Conservation (phyloP, 169 alveolate genomes). For the Eimeria sp. region DNA sequence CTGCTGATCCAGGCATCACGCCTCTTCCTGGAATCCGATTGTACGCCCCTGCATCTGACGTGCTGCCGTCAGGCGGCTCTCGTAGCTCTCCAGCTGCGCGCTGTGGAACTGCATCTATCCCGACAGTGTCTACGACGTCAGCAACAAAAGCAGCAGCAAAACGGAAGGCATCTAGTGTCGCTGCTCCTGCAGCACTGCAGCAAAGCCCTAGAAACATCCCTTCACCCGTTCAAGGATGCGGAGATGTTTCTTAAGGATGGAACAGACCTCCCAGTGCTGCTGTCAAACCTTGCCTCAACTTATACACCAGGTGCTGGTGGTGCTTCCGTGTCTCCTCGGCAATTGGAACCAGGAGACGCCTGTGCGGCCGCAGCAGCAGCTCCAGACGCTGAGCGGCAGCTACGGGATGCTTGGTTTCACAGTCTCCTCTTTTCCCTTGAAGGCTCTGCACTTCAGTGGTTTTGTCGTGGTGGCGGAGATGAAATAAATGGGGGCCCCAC, state of each 20-base stretch:
- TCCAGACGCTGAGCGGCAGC: slow-evolving; percentile 32
- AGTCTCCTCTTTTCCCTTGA: slow-evolving; percentile 26
- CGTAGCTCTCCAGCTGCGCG: slow-evolving; percentile 80
- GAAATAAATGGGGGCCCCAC: background rate
- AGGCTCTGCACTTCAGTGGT: slow-evolving; percentile 19
- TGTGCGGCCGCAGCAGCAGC: background rate
- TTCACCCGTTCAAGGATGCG: slow-evolving; percentile 45
- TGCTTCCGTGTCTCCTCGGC: background rate
- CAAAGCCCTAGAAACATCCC: background rate
- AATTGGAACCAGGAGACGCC: background rate
- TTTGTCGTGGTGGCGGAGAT: background rate
- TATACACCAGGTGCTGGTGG: background rate
- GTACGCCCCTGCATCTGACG: slow-evolving; percentile 66
- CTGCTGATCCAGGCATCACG: slow-evolving; percentile 76
- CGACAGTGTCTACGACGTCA: slow-evolving; percentile 57
- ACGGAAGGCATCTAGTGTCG: slow-evolving; percentile 42
- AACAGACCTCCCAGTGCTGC: slow-evolving; percentile 8
- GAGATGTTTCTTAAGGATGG: slow-evolving; percentile 28
- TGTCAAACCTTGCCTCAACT: background rate
- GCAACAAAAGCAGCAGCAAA: slow-evolving; percentile 38
- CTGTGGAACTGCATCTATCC: slow-evolving; percentile 75
- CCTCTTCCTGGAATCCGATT: slow-evolving; percentile 64
- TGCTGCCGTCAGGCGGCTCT: slow-evolving; percentile 80
- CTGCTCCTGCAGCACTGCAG: slow-evolving; percentile 67
- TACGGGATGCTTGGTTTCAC: background rate